Evolutionary conservation across 768 basidiomycete species (phyloP), one percentile per base, ranked within the genome.

Genomic region (Termitomyces sp.): DNA sequence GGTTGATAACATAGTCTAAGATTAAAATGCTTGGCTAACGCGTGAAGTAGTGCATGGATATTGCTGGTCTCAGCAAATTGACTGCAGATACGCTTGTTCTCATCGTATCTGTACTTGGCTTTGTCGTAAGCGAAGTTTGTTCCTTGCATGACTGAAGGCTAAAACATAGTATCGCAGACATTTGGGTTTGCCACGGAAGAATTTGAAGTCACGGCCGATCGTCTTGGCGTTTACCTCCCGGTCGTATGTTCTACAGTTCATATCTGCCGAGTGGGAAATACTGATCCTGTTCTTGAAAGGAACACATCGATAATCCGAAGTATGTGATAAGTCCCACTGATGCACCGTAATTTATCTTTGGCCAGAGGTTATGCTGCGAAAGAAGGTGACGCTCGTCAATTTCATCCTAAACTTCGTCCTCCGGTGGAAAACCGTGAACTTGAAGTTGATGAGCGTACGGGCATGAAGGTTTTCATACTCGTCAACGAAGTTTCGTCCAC

Each of bases 301-400:
- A 89, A 73, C 89, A 90, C 64, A 89, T 90, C 62, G 88, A 92
- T 66, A 90, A 90, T 62, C 89, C 89, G 1, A 88, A 85, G 81
- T 82, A 63, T 50, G 73, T 48, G 10, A 41, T 11, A 30, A 26
- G 26, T 48, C n/a, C 5, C 22, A n/a, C 13, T 18, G 2, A 30
- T 46, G 1, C 9, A 32, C 44, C 8, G 36, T 35, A 54, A 14
- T 43, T 36, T 16, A 49, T 28, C 16, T 35, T 28, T 41, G 30
- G 2, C 62, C n/a, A 87, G 84, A 67, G 87, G 87, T 16, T 89
- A 90, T 68, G 87, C 75, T 4, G 83, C 73, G 71, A 82, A 76
- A 67, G 86, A 80, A 69, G 84, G 86, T 28, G 90, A 92, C 68
- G 84, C 90, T 1, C 81, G 90, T 55, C 74, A 74, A 61, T 85